These are phyloP conservation scores for Fragaria nilgerrensis DNA, from an alignment of 306 rosid species.

Conservation along the genomic window DNA sequence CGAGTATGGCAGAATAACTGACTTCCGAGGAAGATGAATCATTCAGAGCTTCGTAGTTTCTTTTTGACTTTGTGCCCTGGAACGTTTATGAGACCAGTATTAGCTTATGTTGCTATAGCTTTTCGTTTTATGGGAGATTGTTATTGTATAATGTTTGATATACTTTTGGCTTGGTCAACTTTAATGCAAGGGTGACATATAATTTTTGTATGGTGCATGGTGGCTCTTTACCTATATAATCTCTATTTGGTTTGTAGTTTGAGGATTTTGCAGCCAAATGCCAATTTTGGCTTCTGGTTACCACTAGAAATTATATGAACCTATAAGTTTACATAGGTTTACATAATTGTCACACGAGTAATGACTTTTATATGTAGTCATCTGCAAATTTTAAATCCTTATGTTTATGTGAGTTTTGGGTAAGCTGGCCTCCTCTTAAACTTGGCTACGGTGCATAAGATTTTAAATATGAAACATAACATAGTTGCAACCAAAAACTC, in stretches of 20 bases:
- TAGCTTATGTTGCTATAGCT: slow-evolving; percentile 5
- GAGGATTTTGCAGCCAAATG: neutral
- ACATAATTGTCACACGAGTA: too few relatives aligned
- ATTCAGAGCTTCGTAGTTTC: neutral
- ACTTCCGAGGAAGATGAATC: slow-evolving; percentile 3
- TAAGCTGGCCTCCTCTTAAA: too few relatives aligned
- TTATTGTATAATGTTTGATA: neutral
- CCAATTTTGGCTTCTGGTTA: neutral
- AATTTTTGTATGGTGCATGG: neutral
- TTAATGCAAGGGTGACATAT: neutral
- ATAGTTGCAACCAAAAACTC: too few relatives aligned
- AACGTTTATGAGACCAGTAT: slow-evolving; percentile 1
- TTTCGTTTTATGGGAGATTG: neutral
- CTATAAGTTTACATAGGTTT: neutral
- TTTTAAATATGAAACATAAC: too few relatives aligned
- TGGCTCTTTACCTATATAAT: neutral
- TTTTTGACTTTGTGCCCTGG: neutral
- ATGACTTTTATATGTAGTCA: too few relatives aligned
- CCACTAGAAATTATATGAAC: neutral
- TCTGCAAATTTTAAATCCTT: too few relatives aligned
- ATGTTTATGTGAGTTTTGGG: too few relatives aligned
- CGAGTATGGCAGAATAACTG: neutral
- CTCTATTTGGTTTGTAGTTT: neutral
- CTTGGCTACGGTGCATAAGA: too few relatives aligned
- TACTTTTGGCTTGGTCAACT: neutral